Evolutionary conservation across 2,329 filamentous ascomycete species (phyloP).

Genomic region (Stenocarpella maydis): DNA sequence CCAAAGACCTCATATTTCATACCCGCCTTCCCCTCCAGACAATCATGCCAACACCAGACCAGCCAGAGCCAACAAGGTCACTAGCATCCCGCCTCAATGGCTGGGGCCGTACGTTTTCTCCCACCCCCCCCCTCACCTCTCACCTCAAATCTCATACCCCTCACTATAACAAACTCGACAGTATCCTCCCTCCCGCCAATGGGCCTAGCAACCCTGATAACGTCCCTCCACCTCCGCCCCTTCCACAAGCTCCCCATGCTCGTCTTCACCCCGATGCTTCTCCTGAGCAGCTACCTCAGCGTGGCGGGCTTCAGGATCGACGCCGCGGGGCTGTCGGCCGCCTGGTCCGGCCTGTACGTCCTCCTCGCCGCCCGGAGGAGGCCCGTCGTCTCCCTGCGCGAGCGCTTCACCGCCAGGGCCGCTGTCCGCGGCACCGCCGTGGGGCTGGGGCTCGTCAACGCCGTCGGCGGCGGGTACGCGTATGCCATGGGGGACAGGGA

Average conservation of each 20-base stretch:
- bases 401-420: conserved; percentile 56
- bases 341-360: conserved; percentile 65
- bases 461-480: conserved; percentile 58
- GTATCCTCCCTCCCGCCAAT: conserved; percentile 63
- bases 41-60: conserved; percentile 19
- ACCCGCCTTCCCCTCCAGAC: neutral
- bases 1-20: neutral
- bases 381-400: conserved; percentile 42
- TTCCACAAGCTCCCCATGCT: conserved; percentile 58
- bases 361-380: conserved; percentile 61
- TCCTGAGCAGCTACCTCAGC: conserved; percentile 67
- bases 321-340: conserved; percentile 62
- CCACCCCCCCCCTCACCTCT: neutral
- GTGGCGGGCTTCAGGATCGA: conserved; percentile 66
- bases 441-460: conserved; percentile 58
- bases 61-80: conserved; percentile 42
- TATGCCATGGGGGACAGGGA: conserved; percentile 61
- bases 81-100: conserved; percentile 48
- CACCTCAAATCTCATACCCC: neutral
- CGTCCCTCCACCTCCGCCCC: conserved; percentile 64
- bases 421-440: conserved; percentile 60
- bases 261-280: conserved; percentile 58
- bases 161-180: conserved; percentile 40
- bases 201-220: conserved; percentile 63
- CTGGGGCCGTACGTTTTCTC: conserved; percentile 58